A percentile compares a stretch with the other conserved stretches of the same genome.
Conservation (phyloP, 441 rosid species). For the Omphalea diandra region DNA sequence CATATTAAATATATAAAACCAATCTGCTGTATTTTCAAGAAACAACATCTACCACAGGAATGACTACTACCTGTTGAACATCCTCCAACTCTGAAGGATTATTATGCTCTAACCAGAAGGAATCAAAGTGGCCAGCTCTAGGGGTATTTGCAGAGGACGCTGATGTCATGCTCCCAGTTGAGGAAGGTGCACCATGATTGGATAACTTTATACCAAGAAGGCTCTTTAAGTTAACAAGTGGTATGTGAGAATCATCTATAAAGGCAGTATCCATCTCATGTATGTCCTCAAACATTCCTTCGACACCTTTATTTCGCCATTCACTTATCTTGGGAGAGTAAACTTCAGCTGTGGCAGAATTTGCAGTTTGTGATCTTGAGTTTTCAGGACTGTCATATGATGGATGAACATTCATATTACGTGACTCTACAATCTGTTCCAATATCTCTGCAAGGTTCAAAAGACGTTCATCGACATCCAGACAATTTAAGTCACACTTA, state of each 20-base stretch:
- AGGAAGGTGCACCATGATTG: slow-evolving; percentile 64
- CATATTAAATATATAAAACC: neutral
- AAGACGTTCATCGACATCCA: slow-evolving; percentile 70
- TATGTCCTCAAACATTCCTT: slow-evolving; percentile 91
- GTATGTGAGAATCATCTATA: slow-evolving; percentile 59
- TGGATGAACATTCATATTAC: slow-evolving; percentile 45
- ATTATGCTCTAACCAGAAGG: slow-evolving; percentile 73
- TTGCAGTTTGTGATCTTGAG: slow-evolving; percentile 36
- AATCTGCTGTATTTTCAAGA: neutral
- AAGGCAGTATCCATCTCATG: slow-evolving; percentile 90
- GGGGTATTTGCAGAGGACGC: slow-evolving; percentile 80
- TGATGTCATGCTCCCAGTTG: slow-evolving; percentile 78
- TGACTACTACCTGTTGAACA: slow-evolving; percentile 71
- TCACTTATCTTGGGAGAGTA: slow-evolving; percentile 73
- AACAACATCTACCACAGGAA: slow-evolving; percentile 14
- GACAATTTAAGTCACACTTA: slow-evolving; percentile 68
- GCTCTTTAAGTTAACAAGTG: slow-evolving; percentile 49
- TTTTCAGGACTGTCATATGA: slow-evolving; percentile 60
- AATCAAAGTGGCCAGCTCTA: slow-evolving; percentile 72
- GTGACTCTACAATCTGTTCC: slow-evolving; percentile 72
- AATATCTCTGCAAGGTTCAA: slow-evolving; percentile 71
- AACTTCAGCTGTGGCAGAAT: slow-evolving; percentile 50
- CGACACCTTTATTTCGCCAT: slow-evolving; percentile 78
- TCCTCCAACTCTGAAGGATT: slow-evolving; percentile 75
- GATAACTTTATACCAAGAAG: slow-evolving; percentile 56